Evolutionary conservation across 495 filamentous ascomycete species (phyloP).

Genomic region (Xylaria longipes): DNA sequence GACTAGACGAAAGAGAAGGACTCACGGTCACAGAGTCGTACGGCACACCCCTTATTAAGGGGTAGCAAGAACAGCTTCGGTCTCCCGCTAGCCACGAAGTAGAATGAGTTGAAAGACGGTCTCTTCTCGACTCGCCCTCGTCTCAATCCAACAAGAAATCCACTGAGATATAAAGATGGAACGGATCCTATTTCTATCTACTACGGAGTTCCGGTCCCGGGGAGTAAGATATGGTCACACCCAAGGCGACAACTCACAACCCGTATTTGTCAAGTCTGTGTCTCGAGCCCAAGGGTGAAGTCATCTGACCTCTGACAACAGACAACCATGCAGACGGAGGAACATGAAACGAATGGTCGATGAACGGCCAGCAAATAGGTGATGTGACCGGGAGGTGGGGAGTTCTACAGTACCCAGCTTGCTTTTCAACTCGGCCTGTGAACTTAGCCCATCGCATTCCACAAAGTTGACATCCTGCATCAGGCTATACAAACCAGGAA

Average conservation of each 20-base stretch:
- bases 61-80: background rate
- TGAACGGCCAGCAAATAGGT: background rate
- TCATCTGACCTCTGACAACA: constrained; percentile 7
- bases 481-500: constrained; percentile 10
- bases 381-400: background rate
- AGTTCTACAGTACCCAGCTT: constrained; percentile 2
- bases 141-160: no score
- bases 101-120: background rate
- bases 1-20: background rate
- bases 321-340: background rate
- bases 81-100: background rate
- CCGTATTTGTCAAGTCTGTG: constrained; percentile 16
- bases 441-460: constrained; percentile 2
- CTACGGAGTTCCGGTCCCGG: background rate
- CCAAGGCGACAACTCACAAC: background rate
- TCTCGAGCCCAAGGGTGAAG: background rate
- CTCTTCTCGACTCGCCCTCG: background rate
- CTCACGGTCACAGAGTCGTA: background rate
- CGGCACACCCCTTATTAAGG: background rate
- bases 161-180: background rate
- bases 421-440: background rate
- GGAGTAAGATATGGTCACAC: constrained; percentile 9
- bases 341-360: background rate
- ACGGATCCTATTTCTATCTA: background rate
- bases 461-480: background rate